phyloP scores from a whole-genome alignment of 2,329 filamentous ascomycete species.

The Venturia pyrina region DNA sequence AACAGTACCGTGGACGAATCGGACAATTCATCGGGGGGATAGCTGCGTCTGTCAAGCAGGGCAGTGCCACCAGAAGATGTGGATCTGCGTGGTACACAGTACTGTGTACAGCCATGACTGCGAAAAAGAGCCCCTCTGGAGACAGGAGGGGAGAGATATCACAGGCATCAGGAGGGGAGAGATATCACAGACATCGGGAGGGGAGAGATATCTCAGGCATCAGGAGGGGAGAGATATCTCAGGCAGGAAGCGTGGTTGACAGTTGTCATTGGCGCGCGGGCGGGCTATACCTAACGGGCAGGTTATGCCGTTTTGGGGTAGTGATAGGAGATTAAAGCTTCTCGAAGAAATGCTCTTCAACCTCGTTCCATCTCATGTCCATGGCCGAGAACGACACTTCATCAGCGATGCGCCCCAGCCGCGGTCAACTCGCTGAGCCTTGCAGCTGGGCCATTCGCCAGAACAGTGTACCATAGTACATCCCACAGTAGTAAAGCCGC shows the following conservation, averaged over 20 bases:
- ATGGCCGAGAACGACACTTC: neutral
- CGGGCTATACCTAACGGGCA: neutral
- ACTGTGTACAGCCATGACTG: neutral
- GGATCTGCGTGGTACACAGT: neutral
- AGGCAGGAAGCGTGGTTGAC: neutral
- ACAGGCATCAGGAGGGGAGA: too few relatives aligned
- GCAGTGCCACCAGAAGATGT: neutral
- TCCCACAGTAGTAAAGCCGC: neutral
- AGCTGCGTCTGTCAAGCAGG: neutral
- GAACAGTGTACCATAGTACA: neutral
- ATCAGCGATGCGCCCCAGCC: conserved; percentile 2
- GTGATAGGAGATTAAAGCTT: neutral
- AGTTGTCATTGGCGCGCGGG: neutral
- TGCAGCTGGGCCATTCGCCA: neutral
- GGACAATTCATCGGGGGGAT: neutral
- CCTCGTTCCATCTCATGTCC: neutral
- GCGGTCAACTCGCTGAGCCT: neutral
- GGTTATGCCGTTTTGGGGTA: neutral
- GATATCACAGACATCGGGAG: too few relatives aligned
- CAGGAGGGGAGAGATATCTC: too few relatives aligned
- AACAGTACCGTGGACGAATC: neutral
- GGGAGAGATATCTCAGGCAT: too few relatives aligned
- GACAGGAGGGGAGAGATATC: neutral
- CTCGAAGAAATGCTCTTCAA: neutral
- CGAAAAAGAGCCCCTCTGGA: too few relatives aligned